Evolutionary conservation across 1,284 basidiomycete species (phyloP), one percentile per base, ranked within the genome.

Genomic region (Pascua guehoae): DNA sequence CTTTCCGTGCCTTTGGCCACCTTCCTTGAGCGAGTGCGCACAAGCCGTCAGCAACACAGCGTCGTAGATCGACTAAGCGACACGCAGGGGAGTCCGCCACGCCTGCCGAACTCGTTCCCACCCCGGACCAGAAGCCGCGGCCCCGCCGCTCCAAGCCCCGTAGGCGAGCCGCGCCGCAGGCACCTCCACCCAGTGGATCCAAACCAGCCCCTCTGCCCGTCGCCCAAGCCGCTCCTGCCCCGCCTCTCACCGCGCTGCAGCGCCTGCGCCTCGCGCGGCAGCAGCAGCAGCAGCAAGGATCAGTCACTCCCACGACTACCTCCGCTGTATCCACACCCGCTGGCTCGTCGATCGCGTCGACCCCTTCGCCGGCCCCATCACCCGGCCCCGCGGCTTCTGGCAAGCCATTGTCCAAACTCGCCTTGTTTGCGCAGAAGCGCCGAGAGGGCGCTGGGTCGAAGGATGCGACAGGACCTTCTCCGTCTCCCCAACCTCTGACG

Each of bases 241-340:
- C 85, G 83, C 54, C 80, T 73, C n/a, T 91, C 84, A 66, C 75
- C 39, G 90, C 91, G 2, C 76, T 91, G 16, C 84, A 86, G 51
- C 79, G 83, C 17, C 79, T 91, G 24, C 86, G 88, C 2, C 79
- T 79, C 12, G 67, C 76, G 3, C 68, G 79, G 14, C 71, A 75
- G 41, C 55, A 63, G 60, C 55, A 63, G 60, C 69, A 47, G 50
- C 63, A 16, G 12, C 47, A 41, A 7, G 44, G 37, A 12, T 42
- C 57, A 9, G 36, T 52, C 0, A 32, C 53, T 5, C 47, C 53
- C 8, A 41, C 50, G 24, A 51, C 42, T 66, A 79, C 81, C 14
- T 81, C 73, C 47, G 60, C 68, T 42, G 66, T 36, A 16, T 39
- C 56, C 4, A 18, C 44, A 4, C 41, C 45, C 7, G n/a, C 36